phyloP scores from a whole-genome alignment of 2,329 filamentous ascomycete species.

The Pleurostoma richardsiae region DNA sequence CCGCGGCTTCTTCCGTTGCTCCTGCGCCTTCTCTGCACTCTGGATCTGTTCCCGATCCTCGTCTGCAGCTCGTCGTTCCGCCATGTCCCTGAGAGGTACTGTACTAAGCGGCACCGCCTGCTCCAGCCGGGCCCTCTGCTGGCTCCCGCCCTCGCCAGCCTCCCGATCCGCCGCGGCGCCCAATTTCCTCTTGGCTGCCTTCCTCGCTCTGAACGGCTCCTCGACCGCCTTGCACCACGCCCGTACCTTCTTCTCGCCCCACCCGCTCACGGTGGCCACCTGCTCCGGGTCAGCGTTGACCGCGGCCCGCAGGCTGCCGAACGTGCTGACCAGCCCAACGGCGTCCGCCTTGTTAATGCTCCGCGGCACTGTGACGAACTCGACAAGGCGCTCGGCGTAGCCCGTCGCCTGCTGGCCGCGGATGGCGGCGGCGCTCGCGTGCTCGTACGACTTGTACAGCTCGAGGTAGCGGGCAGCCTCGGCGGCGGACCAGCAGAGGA shows the following conservation, averaged over 20 bases:
- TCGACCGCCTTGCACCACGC: slow-evolving; percentile 77
- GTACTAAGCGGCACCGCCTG: slow-evolving; percentile 12
- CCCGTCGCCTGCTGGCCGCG: slow-evolving; percentile 76
- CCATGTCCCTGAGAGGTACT: slow-evolving; percentile 9
- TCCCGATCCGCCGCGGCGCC: slow-evolving; percentile 16
- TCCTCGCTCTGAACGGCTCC: slow-evolving; percentile 76
- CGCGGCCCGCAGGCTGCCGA: slow-evolving; percentile 81
- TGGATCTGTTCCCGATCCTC: neutral
- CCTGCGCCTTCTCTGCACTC: neutral
- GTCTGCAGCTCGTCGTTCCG: neutral
- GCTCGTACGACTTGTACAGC: slow-evolving; percentile 90
- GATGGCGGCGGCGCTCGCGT: slow-evolving; percentile 75
- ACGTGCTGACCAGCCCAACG: slow-evolving; percentile 82
- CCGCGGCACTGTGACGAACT: slow-evolving; percentile 86
- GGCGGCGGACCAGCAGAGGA: slow-evolving; percentile 90
- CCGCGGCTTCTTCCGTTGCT: slow-evolving; percentile 12
- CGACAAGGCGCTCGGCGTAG: slow-evolving; percentile 82
- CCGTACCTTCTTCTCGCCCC: slow-evolving; percentile 93
- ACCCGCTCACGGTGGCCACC: slow-evolving; percentile 78
- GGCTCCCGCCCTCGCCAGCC: slow-evolving; percentile 17
- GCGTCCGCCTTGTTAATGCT: slow-evolving; percentile 95
- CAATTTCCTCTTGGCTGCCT: slow-evolving; percentile 50
- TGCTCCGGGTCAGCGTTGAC: slow-evolving; percentile 86
- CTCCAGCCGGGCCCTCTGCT: slow-evolving; percentile 17
- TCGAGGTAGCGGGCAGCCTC: slow-evolving; percentile 94